phyloP scores from a whole-genome alignment of 2,329 filamentous ascomycete genomes.

The Cadophora gregata region DNA sequence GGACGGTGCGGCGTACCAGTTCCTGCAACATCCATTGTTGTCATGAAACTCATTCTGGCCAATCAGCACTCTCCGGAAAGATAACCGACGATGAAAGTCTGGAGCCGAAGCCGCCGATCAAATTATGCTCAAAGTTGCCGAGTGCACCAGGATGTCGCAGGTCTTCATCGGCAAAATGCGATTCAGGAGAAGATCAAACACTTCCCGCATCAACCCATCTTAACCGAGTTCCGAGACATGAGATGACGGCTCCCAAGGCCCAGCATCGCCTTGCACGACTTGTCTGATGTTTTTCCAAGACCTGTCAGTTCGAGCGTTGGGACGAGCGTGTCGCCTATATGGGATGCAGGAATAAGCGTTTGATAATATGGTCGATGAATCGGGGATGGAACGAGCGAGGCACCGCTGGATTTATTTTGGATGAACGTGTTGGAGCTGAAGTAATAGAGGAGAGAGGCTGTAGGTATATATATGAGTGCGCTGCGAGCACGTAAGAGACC shows the following conservation, averaged over 20 bases:
- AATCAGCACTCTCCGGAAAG: background rate
- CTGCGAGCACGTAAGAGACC: constrained; percentile 5
- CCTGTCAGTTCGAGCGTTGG: background rate
- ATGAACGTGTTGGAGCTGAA: constrained; percentile 3
- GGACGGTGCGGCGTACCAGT: background rate
- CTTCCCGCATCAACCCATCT: constrained; percentile 8
- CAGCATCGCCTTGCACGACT: constrained; percentile 9
- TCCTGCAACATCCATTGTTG: constrained; percentile 13
- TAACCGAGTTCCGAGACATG: constrained; percentile 7
- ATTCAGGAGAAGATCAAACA: constrained; percentile 25
- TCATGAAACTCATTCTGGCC: constrained; percentile 2
- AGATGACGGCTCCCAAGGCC: constrained; percentile 4
- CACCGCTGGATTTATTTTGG: background rate
- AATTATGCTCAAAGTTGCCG: constrained; percentile 8
- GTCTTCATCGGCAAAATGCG: constrained; percentile 20
- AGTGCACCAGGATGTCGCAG: constrained; percentile 2
- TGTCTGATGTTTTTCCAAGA: constrained; percentile 9
- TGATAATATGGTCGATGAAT: constrained; percentile 12
- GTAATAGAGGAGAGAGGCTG: background rate
- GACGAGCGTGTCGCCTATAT: constrained; percentile 14
- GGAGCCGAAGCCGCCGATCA: constrained; percentile 19
- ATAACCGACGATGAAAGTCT: constrained; percentile 14
- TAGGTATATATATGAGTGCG: constrained; percentile 11
- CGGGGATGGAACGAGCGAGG: constrained; percentile 4
- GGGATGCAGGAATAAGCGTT: background rate